Base-by-base conservation (phyloP, 75 land plant species). In the Cunninghamia lanceolata region DNA sequence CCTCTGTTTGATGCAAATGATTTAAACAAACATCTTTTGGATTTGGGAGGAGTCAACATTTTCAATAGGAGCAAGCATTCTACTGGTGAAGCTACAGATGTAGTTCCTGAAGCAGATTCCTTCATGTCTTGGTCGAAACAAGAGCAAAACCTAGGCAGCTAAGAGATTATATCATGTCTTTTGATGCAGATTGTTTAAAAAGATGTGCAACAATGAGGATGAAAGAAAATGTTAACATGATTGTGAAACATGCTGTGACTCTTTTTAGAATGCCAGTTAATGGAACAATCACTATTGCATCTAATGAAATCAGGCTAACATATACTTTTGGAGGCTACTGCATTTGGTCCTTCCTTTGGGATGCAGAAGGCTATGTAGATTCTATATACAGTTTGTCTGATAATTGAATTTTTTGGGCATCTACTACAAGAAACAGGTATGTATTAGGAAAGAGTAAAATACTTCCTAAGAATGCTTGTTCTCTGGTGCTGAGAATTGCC, bases 331-430 rank as follows among this genome's bases (percentile, higher is more conserved):
- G 96, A 95, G 86, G 96, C 93, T 73, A 86, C 91, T 84, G 93
- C 93, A 4, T 93, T 95, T 89, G 96, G 96, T 90, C 89, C 52
- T 93, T 93, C 71, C 90, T 95, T 10, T 95, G 94, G 94, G 94
- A 95, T 47, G 84, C 85, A 17, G 96, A 95, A 86, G 85, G 84
- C 4, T 88, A 89, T 45, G 91, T 93, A 3, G 90, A 88, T 81
- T 40, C 88, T 71, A 79, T 88, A 36, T 95, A 92, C 83, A 91
- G 87, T 73, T 87, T 94, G 1, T 73, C 86, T 45, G 89, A 92
- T 66, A 91, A 89, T 85, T 88, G 85, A 89, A 76, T 52, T 35
- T 84, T 30, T 17, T 59, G 32, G 63, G 30, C 56, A 73, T 73
- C 76, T 73, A 3, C 30, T 73, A 66, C 32, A 73, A 73, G 76